A percentile compares a stretch with the other conserved stretches of the same genome.
Conservation (phyloP, 1,284 basidiomycete genomes). For the Leccinum griseonigrum region DNA sequence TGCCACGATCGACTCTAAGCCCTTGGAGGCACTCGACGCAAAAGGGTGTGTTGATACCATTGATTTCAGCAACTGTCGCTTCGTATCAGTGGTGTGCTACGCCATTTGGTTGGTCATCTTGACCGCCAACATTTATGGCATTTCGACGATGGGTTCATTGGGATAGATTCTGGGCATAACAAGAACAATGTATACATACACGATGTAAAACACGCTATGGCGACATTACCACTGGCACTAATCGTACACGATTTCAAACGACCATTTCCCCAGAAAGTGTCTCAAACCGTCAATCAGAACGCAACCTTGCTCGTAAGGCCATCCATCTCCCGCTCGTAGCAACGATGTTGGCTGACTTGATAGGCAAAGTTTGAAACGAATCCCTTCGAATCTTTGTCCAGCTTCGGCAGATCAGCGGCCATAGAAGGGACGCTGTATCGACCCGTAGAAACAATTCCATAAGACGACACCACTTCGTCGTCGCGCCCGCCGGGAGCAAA, state of each 20-base stretch:
- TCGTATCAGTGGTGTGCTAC: slow-evolving; percentile 50
- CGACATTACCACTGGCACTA: slow-evolving; percentile 1
- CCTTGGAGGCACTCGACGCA: neutral
- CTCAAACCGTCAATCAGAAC: slow-evolving; percentile 39
- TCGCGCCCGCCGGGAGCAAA: slow-evolving; percentile 33
- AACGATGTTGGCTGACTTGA: slow-evolving; percentile 62
- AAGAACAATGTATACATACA: neutral
- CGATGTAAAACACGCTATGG: neutral
- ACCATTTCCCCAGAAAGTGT: neutral
- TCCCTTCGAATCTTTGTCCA: slow-evolving; percentile 45
- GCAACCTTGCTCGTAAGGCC: slow-evolving; percentile 55
- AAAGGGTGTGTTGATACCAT: slow-evolving; percentile 18
- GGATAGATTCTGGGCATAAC: neutral
- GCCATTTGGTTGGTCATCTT: slow-evolving; percentile 55
- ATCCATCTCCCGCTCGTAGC: slow-evolving; percentile 57
- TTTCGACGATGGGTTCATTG: slow-evolving; percentile 41
- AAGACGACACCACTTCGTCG: slow-evolving; percentile 48
- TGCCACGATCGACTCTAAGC: neutral
- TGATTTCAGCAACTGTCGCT: slow-evolving; percentile 49
- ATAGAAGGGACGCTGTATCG: slow-evolving; percentile 43
- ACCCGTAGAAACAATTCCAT: slow-evolving; percentile 61
- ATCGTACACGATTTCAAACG: slow-evolving; percentile 16
- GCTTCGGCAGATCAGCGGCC: slow-evolving; percentile 40
- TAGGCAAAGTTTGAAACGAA: slow-evolving; percentile 59
- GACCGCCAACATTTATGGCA: slow-evolving; percentile 61